Conservation (phyloP, 225 moss, liverwort and hornwort species). For the Pseudisothecium myosuroides region DNA sequence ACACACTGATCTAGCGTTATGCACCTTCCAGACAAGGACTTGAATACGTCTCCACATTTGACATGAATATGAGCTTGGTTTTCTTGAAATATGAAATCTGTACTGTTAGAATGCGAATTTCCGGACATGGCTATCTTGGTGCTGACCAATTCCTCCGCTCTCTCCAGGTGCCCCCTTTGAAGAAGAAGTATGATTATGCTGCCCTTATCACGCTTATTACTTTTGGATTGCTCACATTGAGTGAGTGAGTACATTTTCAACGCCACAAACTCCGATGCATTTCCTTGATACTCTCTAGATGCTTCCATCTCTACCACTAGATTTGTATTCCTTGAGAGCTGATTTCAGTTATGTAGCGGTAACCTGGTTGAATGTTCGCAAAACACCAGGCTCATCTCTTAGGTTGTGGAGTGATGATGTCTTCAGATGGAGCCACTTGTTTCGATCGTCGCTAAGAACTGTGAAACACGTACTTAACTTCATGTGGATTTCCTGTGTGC, state of each 20-base stretch:
- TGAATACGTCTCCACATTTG: background rate
- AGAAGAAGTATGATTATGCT: conserved; percentile 38
- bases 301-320: background rate
- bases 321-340: background rate
- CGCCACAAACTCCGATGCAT: background rate
- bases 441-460: background rate
- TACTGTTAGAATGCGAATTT: background rate
- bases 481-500: background rate
- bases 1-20: background rate
- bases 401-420: background rate
- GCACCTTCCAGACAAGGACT: background rate
- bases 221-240: conserved; percentile 47
- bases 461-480: background rate
- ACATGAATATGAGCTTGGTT: background rate
- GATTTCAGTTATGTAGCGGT: background rate
- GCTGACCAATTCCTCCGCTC: background rate
- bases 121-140: background rate
- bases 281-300: background rate
- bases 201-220: conserved; percentile 27
- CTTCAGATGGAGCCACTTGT: background rate
- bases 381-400: background rate
- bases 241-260: conserved; percentile 37
- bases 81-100: background rate
- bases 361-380: background rate
- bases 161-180: conserved; percentile 26